Evolutionary conservation across 2,329 filamentous ascomycete species (phyloP).

Genomic region (Alternaria ethzedia): DNA sequence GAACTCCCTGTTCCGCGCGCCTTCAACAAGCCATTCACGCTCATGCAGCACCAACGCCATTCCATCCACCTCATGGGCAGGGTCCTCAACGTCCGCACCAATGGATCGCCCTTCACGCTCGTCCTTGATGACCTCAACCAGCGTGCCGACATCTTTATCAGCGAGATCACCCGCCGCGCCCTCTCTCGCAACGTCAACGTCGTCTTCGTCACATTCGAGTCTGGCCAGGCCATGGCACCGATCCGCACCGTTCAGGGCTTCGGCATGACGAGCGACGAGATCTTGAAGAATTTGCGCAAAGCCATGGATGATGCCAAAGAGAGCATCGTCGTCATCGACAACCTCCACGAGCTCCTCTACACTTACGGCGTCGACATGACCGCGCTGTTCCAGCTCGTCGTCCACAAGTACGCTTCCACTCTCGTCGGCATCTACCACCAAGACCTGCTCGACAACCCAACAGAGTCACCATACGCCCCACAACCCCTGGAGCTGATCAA

Average conservation of each 20-base stretch:
- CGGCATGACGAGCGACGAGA: slow-evolving; percentile 65
- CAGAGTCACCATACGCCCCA: slow-evolving; percentile 51
- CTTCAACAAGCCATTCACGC: slow-evolving; percentile 22
- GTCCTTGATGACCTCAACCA: slow-evolving; percentile 87
- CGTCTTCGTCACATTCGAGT: slow-evolving; percentile 80
- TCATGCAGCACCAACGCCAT: slow-evolving; percentile 75
- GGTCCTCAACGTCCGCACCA: slow-evolving; percentile 77
- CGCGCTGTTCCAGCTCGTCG: slow-evolving; percentile 72
- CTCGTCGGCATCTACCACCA: slow-evolving; percentile 82
- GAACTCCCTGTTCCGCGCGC: slow-evolving; percentile 14
- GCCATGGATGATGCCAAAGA: slow-evolving; percentile 32
- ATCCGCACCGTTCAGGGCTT: slow-evolving; percentile 72
- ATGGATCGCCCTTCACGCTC: slow-evolving; percentile 84
- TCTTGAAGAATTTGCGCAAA: slow-evolving; percentile 21
- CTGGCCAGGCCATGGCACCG: slow-evolving; percentile 66
- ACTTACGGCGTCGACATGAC: slow-evolving; percentile 54
- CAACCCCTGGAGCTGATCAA: slow-evolving; percentile 72
- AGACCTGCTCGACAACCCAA: slow-evolving; percentile 66
- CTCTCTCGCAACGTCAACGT: slow-evolving; percentile 63
- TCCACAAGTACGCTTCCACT: slow-evolving; percentile 69
- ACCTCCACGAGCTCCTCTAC: slow-evolving; percentile 68
- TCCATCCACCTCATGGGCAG: slow-evolving; percentile 84
- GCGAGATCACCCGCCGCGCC: slow-evolving; percentile 77
- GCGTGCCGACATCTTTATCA: slow-evolving; percentile 70
- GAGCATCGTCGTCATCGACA: slow-evolving; percentile 77